Conservation (phyloP, 2,329 filamentous ascomycete species). For the Fusarium metavorans region DNA sequence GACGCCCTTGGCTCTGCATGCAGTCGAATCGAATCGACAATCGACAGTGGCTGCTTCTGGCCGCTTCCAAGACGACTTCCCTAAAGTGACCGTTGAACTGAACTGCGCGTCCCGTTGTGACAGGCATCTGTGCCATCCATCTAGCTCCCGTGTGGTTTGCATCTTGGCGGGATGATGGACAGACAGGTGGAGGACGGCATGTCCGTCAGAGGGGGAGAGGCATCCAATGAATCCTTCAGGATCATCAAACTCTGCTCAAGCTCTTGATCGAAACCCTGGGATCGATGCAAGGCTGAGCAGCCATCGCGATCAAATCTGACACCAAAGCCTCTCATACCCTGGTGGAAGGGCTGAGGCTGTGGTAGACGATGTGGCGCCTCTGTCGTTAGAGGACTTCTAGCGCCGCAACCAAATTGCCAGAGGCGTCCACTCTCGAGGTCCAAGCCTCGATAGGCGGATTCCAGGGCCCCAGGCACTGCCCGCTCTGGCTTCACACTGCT, state of each 20-base stretch:
- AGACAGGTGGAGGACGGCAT: neutral
- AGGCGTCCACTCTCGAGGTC: constrained; percentile 15
- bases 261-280: neutral
- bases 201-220: constrained; percentile 35
- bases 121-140: constrained; percentile 30
- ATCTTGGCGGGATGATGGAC: constrained; percentile 23
- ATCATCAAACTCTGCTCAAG: constrained; percentile 14
- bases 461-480: constrained; percentile 27
- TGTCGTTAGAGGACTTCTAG: constrained; percentile 4
- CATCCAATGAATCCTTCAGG: constrained; percentile 40
- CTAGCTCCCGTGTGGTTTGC: constrained; percentile 39
- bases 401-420: neutral
- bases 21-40: neutral
- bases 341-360: constrained; percentile 38
- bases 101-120: constrained; percentile 24
- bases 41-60: constrained; percentile 9
- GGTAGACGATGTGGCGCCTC: constrained; percentile 3
- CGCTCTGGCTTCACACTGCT: constrained; percentile 18
- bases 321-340: constrained; percentile 8
- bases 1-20: constrained; percentile 23
- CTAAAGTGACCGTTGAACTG: constrained; percentile 8
- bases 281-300: constrained; percentile 41
- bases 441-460: constrained; percentile 40
- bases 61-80: neutral
- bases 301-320: neutral